Evolutionary conservation across 768 basidiomycete genomes (phyloP), one percentile per base, ranked within the genome.

Genomic region (Trametes maxima): DNA sequence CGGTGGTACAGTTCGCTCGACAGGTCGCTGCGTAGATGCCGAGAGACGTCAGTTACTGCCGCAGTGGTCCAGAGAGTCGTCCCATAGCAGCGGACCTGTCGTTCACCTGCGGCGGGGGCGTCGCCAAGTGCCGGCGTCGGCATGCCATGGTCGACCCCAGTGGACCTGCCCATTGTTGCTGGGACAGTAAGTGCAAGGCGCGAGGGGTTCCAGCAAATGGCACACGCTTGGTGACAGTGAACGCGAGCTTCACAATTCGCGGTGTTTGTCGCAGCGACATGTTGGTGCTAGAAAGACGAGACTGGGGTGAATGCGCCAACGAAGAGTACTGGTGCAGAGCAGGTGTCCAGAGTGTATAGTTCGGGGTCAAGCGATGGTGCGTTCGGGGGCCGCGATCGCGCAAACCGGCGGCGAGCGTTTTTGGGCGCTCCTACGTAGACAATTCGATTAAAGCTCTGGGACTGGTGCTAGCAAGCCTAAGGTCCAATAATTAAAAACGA

Each of bases 1-100:
- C 72, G 70, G 68, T 95, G 86, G 69, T 96, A 97, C 54, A 78
- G 73, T 33, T 86, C 83, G 65, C 82, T 79, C 1, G 85, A 74
- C n/a, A 95, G 64, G 22, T 80, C 75, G 62, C 84, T 85, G 66
- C 36, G 33, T 42, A 60, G 39, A 59, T 33, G 58, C 36, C 53
- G 36, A 60, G n/a, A 35, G 13, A 39, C 22, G 42, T 56, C 52
- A 65, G 53, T 49, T 36, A 28, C 47, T 39, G 39, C 11, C 33
- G 50, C 65, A 56, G 36, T 48, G 40, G 28, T 12, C 25, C 35
- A 16, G 46, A 40, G 43, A 39, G 48, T 37, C 19, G 40, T 25
- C 37, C 39, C 28, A 5, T 51, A 43, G 16, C 36, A 57, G 57
- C 67, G 60, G 54, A 87, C 88, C 84, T 89, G 59, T 75, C 74